Base-by-base conservation (phyloP, 768 basidiomycete species). In the Clitopilus passeckerianus region DNA sequence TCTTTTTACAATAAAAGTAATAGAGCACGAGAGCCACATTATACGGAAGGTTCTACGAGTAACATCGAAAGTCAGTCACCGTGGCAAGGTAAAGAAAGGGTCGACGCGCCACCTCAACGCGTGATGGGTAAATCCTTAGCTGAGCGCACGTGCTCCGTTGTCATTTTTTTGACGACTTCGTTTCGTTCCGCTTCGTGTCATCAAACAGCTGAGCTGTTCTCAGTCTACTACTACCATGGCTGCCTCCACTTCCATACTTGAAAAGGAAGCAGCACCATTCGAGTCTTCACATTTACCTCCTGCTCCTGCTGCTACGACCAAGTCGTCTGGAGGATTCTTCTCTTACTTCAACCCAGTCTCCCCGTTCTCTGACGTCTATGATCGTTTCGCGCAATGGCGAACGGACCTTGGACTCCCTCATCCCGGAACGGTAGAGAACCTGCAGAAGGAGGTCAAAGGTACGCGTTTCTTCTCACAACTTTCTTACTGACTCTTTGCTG, bases 371-470 rank as follows among this genome's bases (percentile, higher is more conserved):
- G 84, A 80, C 72, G 77, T 83, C 22, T 90, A 89, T 72, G 79
- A 83, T 66, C 85, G 87, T 59, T 86, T 96, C 73, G 80, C 88
- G 60, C 77, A 83, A 70, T 95, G 93, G 91, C 86, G 94, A 66
- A 81, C 84, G 66, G 82, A 86, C 62, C 80, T 95, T 64, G 90
- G 86, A 53, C 78, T 98, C 54, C 86, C 93, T 41, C 90, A 92
- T 74, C 95, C 95, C n/a, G 95, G 95, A 58, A 87, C 90, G 15
- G 86, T 89, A 50, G 95, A 98, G 81, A 93, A 91, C 71, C 80
- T 98, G 63, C 89, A 90, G 66, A 93, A 92, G 77, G 95, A 98
- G 76, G 87, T 92, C 66, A 95, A 95, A 76, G 74, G 95, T 96
- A 66, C 61, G 85, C 72, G 34, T 34, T 34, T 33, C 56, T 43